Percentiles rank a stretch among this genome's conserved stretches.
phyloP scores from a whole-genome alignment of 2,329 filamentous ascomycete species.

The Trichoderma hamatum region DNA sequence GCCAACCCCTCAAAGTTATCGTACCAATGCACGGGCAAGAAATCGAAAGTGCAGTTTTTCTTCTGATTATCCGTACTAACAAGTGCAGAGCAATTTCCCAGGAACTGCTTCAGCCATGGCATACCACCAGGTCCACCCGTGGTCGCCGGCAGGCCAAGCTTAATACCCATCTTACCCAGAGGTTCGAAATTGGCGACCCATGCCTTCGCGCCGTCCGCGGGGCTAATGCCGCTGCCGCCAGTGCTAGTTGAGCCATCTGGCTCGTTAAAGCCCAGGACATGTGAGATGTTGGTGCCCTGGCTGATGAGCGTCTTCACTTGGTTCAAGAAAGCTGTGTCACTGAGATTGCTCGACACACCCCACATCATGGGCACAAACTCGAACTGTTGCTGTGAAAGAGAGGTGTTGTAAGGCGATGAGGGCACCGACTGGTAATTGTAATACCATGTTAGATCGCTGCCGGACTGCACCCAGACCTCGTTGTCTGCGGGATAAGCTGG shows the following conservation, averaged over 20 bases:
- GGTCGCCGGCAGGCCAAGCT: slow-evolving; percentile 70
- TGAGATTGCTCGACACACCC: slow-evolving; percentile 56
- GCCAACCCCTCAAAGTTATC: slow-evolving; percentile 71
- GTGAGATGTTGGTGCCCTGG: slow-evolving; percentile 59
- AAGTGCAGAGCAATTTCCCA: slow-evolving; percentile 63
- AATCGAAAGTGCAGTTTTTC: slow-evolving; percentile 64
- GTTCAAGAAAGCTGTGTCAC: slow-evolving; percentile 63
- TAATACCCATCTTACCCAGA: slow-evolving; percentile 63
- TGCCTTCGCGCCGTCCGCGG: slow-evolving; percentile 62
- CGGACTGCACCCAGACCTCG: slow-evolving; percentile 61
- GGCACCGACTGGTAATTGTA: slow-evolving; percentile 74
- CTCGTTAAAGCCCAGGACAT: slow-evolving; percentile 80
- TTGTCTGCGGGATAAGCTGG: slow-evolving; percentile 61
- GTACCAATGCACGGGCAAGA: slow-evolving; percentile 68
- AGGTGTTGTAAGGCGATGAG: slow-evolving; percentile 51
- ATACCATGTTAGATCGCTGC: slow-evolving; percentile 75
- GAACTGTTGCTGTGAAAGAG: slow-evolving; percentile 57
- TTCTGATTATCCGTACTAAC: slow-evolving; percentile 47
- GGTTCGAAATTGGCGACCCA: slow-evolving; percentile 76
- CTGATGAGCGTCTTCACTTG: slow-evolving; percentile 59
- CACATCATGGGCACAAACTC: slow-evolving; percentile 84
- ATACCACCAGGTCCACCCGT: slow-evolving; percentile 64
- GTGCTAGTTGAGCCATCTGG: slow-evolving; percentile 61
- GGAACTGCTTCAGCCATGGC: slow-evolving; percentile 68
- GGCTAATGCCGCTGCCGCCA: slow-evolving; percentile 66